Evolutionary conservation across 2,329 filamentous ascomycete genomes (phyloP).

Genomic region (Aureobasidium subglaciale): DNA sequence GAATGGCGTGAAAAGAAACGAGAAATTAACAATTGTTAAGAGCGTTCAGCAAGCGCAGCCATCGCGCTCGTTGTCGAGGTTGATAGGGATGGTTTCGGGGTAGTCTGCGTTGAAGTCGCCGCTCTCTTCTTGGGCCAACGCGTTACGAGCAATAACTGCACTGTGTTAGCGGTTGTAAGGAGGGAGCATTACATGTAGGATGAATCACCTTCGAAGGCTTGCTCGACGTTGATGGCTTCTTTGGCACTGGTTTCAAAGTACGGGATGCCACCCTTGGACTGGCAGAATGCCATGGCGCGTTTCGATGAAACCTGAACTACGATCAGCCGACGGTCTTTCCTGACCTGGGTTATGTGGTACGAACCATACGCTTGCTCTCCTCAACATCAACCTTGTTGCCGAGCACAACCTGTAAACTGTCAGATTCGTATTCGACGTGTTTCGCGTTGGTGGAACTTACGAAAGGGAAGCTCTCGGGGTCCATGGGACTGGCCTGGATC

Average conservation of each 20-base stretch:
- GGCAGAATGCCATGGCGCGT: conserved; percentile 93
- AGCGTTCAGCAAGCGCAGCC: conserved; percentile 72
- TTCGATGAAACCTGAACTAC: conserved; percentile 72
- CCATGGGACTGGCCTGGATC: conserved; percentile 91
- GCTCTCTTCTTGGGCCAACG: conserved; percentile 91
- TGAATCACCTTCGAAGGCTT: conserved; percentile 59
- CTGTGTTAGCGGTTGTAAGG: background rate
- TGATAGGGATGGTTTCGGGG: conserved; percentile 96
- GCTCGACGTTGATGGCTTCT: conserved; percentile 96
- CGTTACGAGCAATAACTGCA: conserved; percentile 89
- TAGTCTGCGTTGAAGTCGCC: conserved; percentile 98
- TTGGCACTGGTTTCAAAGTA: conserved; percentile 99
- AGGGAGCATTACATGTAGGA: background rate
- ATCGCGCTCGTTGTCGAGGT: conserved; percentile 87
- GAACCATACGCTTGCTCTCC: conserved; percentile 87
- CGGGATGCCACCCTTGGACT: conserved; percentile 92
- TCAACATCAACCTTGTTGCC: conserved; percentile 99
- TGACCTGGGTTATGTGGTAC: conserved; percentile 23
- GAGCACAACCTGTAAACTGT: conserved; percentile 64
- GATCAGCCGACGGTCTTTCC: conserved; percentile 20
- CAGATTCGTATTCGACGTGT: background rate
- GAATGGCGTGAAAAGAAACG: background rate
- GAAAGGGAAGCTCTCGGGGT: conserved; percentile 96
- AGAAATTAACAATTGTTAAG: background rate
- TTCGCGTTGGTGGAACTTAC: conserved; percentile 49